Evolutionary conservation across 1,284 basidiomycete species (phyloP).

Genomic region (Apiotrichum porosum): DNA sequence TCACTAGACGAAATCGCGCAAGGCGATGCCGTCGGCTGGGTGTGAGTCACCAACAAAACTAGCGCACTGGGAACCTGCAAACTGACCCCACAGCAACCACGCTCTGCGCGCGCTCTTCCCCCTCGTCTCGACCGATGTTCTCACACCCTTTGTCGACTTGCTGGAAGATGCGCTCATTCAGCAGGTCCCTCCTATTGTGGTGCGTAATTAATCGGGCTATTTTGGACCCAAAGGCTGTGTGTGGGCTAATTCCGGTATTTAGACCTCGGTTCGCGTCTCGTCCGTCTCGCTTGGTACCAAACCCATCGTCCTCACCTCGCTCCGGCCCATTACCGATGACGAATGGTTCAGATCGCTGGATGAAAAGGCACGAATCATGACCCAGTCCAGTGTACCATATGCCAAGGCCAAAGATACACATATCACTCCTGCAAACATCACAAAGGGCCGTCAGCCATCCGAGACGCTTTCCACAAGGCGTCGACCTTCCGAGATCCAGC

Average conservation of each 20-base stretch:
- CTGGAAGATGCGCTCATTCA: conserved; percentile 47
- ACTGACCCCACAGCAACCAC: conserved; percentile 44
- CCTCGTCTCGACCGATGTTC: conserved; percentile 45
- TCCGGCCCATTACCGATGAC: conserved; percentile 40
- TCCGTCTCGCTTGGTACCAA: conserved; percentile 42
- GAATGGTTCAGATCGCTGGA: conserved; percentile 50
- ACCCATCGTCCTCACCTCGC: conserved; percentile 41
- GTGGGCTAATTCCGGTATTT: too few relatives aligned
- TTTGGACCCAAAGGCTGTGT: too few relatives aligned
- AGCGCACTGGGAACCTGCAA: background rate
- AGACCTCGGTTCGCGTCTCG: conserved; percentile 45
- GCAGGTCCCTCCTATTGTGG: conserved; percentile 46
- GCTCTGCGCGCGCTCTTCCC: conserved; percentile 45
- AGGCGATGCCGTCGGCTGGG: conserved; percentile 10
- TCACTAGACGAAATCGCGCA: background rate
- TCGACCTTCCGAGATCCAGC: too few relatives aligned
- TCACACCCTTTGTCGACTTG: conserved; percentile 48
- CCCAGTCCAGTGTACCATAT: too few relatives aligned
- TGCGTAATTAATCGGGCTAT: conserved; percentile 15
- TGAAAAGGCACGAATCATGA: too few relatives aligned
- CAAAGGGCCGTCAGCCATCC: too few relatives aligned
- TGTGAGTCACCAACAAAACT: conserved; percentile 8
- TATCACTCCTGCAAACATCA: too few relatives aligned
- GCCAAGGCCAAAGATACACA: too few relatives aligned
- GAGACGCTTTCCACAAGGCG: too few relatives aligned